These are phyloP conservation scores for Plicaturopsis crispa DNA, from an alignment of 768 basidiomycete species.

Conservation along the genomic window DNA sequence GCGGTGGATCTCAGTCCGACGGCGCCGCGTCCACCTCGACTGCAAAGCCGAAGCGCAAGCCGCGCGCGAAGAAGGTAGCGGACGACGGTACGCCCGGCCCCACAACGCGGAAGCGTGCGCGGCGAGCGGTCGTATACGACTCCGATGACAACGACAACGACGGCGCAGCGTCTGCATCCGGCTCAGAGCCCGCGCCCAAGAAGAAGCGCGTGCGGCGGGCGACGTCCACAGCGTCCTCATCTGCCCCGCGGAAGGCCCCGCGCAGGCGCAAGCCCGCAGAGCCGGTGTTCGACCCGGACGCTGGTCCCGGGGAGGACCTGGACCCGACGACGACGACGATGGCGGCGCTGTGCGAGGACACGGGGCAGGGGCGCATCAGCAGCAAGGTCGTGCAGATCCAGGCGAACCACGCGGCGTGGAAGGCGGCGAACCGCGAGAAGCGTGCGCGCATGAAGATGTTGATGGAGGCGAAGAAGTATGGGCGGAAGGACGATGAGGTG, in stretches of 20 bases:
- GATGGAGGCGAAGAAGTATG: conserved; percentile 75
- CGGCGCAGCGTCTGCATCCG: too few relatives aligned
- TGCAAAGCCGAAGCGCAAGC: too few relatives aligned
- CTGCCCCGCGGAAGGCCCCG: conserved; percentile 24
- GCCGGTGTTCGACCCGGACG: conserved; percentile 49
- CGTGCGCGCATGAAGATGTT: conserved; percentile 51
- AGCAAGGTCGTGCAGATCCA: conserved; percentile 69
- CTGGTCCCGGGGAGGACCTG: conserved; percentile 66
- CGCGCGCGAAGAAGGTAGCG: too few relatives aligned
- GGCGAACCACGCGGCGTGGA: conserved; percentile 67
- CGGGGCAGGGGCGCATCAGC: conserved; percentile 72
- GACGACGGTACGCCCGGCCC: too few relatives aligned
- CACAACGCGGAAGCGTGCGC: too few relatives aligned
- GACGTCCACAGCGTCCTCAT: too few relatives aligned
- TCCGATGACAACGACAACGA: too few relatives aligned
- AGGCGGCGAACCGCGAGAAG: conserved; percentile 58
- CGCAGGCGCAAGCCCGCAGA: conserved; percentile 36
- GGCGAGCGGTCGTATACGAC: too few relatives aligned
- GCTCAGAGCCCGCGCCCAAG: too few relatives aligned
- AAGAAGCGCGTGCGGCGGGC: conserved; percentile 17
- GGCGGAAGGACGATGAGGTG: conserved; percentile 42
- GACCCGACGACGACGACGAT: conserved; percentile 83
- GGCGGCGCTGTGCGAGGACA: conserved; percentile 72
- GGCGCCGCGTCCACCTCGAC: too few relatives aligned
- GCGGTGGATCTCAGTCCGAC: too few relatives aligned